Evolutionary conservation across 345 rosid genomes (phyloP).

Genomic region (Moricandia arvensis): DNA sequence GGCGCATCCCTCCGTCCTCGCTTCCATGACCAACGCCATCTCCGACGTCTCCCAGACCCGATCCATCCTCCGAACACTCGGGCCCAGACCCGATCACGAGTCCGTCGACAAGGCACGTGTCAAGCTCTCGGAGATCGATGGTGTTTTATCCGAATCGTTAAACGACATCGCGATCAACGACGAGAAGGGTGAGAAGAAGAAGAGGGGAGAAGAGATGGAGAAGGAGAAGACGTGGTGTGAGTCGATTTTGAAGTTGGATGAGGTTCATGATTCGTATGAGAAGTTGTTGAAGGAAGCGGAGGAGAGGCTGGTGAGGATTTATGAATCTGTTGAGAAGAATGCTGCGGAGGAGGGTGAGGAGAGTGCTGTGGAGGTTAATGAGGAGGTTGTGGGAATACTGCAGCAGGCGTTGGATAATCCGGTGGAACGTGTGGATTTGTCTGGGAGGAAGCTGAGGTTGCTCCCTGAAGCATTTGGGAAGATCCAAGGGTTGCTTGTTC

Average conservation of each 20-base stretch:
- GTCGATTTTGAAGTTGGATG: slow-evolving; percentile 70
- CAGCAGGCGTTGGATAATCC: slow-evolving; percentile 52
- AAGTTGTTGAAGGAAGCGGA: slow-evolving; percentile 46
- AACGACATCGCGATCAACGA: slow-evolving; percentile 64
- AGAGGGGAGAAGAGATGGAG: slow-evolving; percentile 51
- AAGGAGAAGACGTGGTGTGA: slow-evolving; percentile 53
- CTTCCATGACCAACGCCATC: slow-evolving; percentile 72
- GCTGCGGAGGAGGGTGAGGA: background rate
- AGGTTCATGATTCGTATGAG: slow-evolving; percentile 73
- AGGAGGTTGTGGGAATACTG: slow-evolving; percentile 59
- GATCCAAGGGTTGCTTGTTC: slow-evolving; percentile 59
- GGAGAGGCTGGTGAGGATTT: slow-evolving; percentile 14
- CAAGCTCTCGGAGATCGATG: slow-evolving; percentile 60
- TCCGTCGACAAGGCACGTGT: slow-evolving; percentile 66
- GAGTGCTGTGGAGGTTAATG: slow-evolving; percentile 41
- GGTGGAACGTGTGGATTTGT: slow-evolving; percentile 70
- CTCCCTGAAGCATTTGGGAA: slow-evolving; percentile 92
- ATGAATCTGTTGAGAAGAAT: background rate
- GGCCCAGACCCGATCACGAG: slow-evolving; percentile 94
- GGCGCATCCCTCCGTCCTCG: slow-evolving; percentile 56
- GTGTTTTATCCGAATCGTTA: slow-evolving; percentile 53
- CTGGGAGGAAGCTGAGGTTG: slow-evolving; percentile 54
- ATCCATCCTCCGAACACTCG: slow-evolving; percentile 71
- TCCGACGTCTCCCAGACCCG: slow-evolving; percentile 83
- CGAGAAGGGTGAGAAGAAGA: slow-evolving; percentile 48